phyloP scores from a whole-genome alignment of 1,284 basidiomycete species.

The Rhodotorula sp. region DNA sequence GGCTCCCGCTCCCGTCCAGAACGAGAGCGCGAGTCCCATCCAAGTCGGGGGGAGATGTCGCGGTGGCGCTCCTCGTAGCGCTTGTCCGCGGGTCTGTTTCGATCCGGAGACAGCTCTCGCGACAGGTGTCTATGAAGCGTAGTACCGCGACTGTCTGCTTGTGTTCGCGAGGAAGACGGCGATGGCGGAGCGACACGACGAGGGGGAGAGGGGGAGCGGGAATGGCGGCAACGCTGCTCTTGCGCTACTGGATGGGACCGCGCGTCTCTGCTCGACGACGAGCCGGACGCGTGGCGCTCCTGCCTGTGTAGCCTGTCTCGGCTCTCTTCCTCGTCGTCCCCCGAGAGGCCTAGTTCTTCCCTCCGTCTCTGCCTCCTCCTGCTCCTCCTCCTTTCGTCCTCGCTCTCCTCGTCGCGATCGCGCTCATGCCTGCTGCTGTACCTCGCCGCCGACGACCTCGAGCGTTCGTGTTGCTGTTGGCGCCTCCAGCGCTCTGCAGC shows the following conservation, averaged over 20 bases:
- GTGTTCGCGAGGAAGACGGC: neutral
- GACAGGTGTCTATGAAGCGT: neutral
- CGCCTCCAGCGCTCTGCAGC: constrained; percentile 29
- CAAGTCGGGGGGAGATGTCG: too few relatives aligned
- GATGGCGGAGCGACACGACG: neutral
- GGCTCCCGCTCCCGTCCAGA: neutral
- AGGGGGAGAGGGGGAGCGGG: neutral
- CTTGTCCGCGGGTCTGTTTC: neutral
- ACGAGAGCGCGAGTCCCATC: too few relatives aligned
- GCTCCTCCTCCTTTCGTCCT: constrained; percentile 3
- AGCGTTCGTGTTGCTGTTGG: neutral
- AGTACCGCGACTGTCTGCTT: neutral
- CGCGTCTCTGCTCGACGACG: neutral
- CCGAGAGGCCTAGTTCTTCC: neutral
- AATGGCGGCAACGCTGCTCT: too few relatives aligned
- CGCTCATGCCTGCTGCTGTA: neutral
- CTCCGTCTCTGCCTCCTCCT: neutral
- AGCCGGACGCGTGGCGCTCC: neutral
- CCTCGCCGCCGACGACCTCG: neutral
- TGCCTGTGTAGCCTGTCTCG: neutral
- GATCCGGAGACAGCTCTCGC: neutral
- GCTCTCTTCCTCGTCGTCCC: constrained; percentile 1
- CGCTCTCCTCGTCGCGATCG: constrained; percentile 5
- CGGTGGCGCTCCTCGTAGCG: neutral
- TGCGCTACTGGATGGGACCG: neutral